A percentile compares a stretch with the other conserved stretches of the same genome.
phyloP scores from a whole-genome alignment of 2,329 filamentous ascomycete species.

The Ascochyta viciae-villosae region DNA sequence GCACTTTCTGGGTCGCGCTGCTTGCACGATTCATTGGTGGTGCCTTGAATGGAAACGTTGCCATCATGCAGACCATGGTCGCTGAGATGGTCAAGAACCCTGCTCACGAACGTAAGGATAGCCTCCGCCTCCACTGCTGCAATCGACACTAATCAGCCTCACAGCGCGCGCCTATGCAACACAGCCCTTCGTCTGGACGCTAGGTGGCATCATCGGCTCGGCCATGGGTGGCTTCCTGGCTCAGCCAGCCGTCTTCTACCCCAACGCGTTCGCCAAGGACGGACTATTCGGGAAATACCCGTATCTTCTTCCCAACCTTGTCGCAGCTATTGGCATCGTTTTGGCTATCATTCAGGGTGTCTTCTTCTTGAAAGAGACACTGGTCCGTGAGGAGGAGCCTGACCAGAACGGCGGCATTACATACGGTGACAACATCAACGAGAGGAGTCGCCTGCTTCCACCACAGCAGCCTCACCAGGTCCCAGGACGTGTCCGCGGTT shows the following conservation, averaged over 20 bases:
- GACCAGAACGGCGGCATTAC: conserved; percentile 54
- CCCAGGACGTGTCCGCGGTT: conserved; percentile 41
- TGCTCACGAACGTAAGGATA: conserved; percentile 81
- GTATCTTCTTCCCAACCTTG: conserved; percentile 86
- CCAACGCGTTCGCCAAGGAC: conserved; percentile 70
- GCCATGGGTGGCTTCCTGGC: conserved; percentile 88
- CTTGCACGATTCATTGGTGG: conserved; percentile 79
- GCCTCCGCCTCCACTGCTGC: background rate
- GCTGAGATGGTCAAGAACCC: conserved; percentile 87
- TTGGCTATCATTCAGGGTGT: conserved; percentile 81
- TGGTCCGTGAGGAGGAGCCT: conserved; percentile 39
- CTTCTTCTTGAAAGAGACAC: conserved; percentile 81
- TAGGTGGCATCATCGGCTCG: conserved; percentile 85
- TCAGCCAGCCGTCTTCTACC: conserved; percentile 77
- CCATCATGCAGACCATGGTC: conserved; percentile 90
- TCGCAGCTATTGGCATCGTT: conserved; percentile 78
- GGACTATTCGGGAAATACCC: conserved; percentile 80
- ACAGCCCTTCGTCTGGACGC: conserved; percentile 92
- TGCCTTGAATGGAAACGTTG: conserved; percentile 88
- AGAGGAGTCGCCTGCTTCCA: conserved; percentile 67
- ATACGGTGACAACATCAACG: conserved; percentile 73
- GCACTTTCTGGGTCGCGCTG: conserved; percentile 84
- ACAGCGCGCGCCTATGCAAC: conserved; percentile 83
- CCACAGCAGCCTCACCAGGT: conserved; percentile 55
- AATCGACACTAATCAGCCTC: conserved; percentile 16